phyloP scores from a whole-genome alignment of 2,329 filamentous ascomycete genomes.

The Thelonectria rubi region DNA sequence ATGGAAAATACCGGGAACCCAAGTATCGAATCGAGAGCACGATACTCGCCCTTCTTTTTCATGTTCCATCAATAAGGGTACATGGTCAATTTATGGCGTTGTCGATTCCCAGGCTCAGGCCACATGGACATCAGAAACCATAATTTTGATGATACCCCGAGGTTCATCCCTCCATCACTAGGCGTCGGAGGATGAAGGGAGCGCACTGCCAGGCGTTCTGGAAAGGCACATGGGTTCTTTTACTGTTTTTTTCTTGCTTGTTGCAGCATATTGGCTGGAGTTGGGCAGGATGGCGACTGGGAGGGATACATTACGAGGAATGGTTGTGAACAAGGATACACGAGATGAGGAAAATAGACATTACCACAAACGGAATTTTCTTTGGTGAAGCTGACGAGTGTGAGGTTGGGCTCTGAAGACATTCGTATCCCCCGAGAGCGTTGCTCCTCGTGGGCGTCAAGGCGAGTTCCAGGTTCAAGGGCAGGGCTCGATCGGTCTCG shows the following conservation, averaged over 20 bases:
- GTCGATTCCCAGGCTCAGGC: slow-evolving; percentile 12
- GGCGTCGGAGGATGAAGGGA: slow-evolving; percentile 4
- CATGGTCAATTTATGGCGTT: neutral
- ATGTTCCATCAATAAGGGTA: neutral
- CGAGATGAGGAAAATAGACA: neutral
- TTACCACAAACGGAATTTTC: neutral
- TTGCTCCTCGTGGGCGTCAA: neutral
- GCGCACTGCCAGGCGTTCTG: slow-evolving; percentile 36
- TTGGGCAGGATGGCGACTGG: neutral
- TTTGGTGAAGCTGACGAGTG: too few species aligned
- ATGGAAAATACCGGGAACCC: too few species aligned
- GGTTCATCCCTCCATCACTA: slow-evolving; percentile 2
- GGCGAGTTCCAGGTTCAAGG: neutral
- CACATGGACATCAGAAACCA: slow-evolving; percentile 30
- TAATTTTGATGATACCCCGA: slow-evolving; percentile 33
- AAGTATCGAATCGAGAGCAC: too few species aligned
- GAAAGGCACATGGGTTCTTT: slow-evolving; percentile 14
- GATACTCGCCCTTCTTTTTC: neutral
- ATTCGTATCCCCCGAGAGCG: neutral
- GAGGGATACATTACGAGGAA: neutral
- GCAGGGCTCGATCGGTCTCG: neutral
- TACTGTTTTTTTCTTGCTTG: neutral
- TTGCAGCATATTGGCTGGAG: neutral
- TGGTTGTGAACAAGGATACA: neutral
- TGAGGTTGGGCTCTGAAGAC: too few species aligned